phyloP scores from a whole-genome alignment of 2,329 filamentous ascomycete genomes.

The Colletotrichum eleusines region DNA sequence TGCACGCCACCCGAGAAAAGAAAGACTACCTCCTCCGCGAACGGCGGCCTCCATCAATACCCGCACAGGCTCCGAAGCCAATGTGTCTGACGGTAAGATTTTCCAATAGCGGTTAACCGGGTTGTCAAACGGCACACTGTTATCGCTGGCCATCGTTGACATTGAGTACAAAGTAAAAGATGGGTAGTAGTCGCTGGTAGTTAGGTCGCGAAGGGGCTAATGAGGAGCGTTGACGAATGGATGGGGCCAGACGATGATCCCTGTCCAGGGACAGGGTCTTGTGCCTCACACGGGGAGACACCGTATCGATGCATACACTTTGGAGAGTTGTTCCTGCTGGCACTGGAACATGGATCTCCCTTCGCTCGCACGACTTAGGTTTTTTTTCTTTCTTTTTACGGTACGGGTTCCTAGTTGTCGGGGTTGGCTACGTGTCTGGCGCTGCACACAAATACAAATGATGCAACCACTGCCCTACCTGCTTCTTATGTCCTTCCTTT shows the following conservation, averaged over 20 bases:
- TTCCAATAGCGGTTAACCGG: background rate
- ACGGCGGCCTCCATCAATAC: background rate
- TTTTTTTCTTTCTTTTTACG: constrained; percentile 17
- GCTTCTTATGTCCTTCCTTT: constrained; percentile 3
- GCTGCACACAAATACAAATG: constrained; percentile 30
- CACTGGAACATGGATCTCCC: constrained; percentile 40
- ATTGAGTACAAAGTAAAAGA: constrained; percentile 10
- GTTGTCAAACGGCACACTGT: constrained; percentile 5
- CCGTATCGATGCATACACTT: constrained; percentile 17
- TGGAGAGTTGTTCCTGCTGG: constrained; percentile 22
- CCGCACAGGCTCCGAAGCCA: no score
- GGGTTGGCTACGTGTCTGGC: constrained; percentile 20
- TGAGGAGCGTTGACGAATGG: constrained; percentile 33
- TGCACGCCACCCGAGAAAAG: background rate
- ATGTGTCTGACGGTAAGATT: background rate
- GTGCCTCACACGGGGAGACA: constrained; percentile 22
- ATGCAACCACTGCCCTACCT: constrained; percentile 1
- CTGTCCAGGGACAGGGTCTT: constrained; percentile 39
- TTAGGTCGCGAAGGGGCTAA: constrained; percentile 16
- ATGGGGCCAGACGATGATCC: constrained; percentile 35
- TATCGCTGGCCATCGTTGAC: constrained; percentile 17
- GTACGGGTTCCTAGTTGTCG: constrained; percentile 36
- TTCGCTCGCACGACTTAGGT: constrained; percentile 26
- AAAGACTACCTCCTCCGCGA: background rate
- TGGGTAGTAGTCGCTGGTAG: constrained; percentile 29